Evolutionary conservation across 1,139 yeast species (phyloP).

Genomic region (Yamadazyma spencermartinsiae): DNA sequence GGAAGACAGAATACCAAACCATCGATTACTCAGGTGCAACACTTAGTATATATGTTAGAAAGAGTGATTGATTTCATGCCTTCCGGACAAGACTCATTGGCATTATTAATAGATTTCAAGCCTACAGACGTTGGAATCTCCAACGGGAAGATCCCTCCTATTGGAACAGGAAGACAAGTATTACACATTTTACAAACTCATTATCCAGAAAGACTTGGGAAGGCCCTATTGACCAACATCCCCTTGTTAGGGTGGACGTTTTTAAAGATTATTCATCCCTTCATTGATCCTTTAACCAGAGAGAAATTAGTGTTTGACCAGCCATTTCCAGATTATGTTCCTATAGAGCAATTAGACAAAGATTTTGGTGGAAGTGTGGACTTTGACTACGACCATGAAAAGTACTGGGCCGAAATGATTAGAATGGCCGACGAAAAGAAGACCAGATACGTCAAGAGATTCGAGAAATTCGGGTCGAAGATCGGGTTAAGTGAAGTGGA

Average conservation of each 20-base stretch:
- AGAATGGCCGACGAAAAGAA: slow-evolving; percentile 40
- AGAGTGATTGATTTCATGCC: slow-evolving; percentile 51
- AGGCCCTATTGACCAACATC: slow-evolving; percentile 47
- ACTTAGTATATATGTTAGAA: slow-evolving; percentile 51
- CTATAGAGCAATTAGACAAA: slow-evolving; percentile 46
- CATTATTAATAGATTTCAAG: slow-evolving; percentile 48
- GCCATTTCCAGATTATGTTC: slow-evolving; percentile 48
- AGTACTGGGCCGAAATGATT: slow-evolving; percentile 47
- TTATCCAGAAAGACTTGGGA: slow-evolving; percentile 50
- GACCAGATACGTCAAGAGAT: slow-evolving; percentile 36
- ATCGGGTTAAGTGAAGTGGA: slow-evolving; percentile 65
- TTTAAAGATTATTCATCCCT: slow-evolving; percentile 48
- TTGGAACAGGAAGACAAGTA: slow-evolving; percentile 74
- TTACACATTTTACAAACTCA: slow-evolving; percentile 65
- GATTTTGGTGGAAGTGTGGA: slow-evolving; percentile 46
- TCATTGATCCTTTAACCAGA: slow-evolving; percentile 51
- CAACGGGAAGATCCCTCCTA: slow-evolving; percentile 76
- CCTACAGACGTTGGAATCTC: slow-evolving; percentile 50
- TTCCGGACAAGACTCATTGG: slow-evolving; percentile 49
- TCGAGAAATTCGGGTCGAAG: slow-evolving; percentile 38
- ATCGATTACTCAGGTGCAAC: slow-evolving; percentile 46
- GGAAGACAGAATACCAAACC: slow-evolving; percentile 52
- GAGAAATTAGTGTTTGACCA: slow-evolving; percentile 51
- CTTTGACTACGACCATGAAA: slow-evolving; percentile 44
- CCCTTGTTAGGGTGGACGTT: slow-evolving; percentile 52